phyloP scores from a whole-genome alignment of 805 yeast species.

The Priceomyces castillae region DNA sequence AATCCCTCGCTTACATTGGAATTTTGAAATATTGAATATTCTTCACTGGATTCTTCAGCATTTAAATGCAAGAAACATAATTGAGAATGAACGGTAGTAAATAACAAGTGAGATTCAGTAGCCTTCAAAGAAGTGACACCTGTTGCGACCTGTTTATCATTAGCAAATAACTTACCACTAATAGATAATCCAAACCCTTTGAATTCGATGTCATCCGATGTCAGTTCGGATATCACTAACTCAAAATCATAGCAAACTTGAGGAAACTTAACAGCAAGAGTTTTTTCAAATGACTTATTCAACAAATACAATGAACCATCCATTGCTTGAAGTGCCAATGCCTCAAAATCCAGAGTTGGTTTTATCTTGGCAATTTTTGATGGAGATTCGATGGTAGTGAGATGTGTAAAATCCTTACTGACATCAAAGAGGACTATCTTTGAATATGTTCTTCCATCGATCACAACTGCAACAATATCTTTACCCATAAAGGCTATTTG shows the following conservation, averaged over 20 bases:
- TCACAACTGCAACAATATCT: slow-evolving; percentile 49
- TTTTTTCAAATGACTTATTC: slow-evolving; percentile 25
- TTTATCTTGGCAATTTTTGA: slow-evolving; percentile 57
- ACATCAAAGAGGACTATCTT: slow-evolving; percentile 47
- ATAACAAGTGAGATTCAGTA: slow-evolving; percentile 68
- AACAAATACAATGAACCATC: slow-evolving; percentile 57
- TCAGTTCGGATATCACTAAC: slow-evolving; percentile 32
- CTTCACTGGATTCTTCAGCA: slow-evolving; percentile 29
- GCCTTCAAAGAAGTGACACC: slow-evolving; percentile 81
- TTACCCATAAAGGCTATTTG: slow-evolving; percentile 62
- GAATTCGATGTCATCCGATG: slow-evolving; percentile 10
- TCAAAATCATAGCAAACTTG: slow-evolving; percentile 62
- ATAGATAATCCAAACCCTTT: slow-evolving; percentile 69
- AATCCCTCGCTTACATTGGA: slow-evolving; percentile 22
- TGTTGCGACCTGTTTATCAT: slow-evolving; percentile 54
- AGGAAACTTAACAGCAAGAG: slow-evolving; percentile 54
- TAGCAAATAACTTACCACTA: slow-evolving; percentile 71
- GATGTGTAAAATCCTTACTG: slow-evolving; percentile 34
- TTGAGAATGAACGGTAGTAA: slow-evolving; percentile 85
- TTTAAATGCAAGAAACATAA: slow-evolving; percentile 77
- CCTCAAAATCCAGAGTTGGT: slow-evolving; percentile 50
- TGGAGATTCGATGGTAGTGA: slow-evolving; percentile 41
- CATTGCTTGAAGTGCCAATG: slow-evolving; percentile 56
- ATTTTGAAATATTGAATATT: slow-evolving; percentile 32
- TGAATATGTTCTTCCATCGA: slow-evolving; percentile 55